phyloP scores from a whole-genome alignment of 768 basidiomycete genomes.

The Podaxis sp. region DNA sequence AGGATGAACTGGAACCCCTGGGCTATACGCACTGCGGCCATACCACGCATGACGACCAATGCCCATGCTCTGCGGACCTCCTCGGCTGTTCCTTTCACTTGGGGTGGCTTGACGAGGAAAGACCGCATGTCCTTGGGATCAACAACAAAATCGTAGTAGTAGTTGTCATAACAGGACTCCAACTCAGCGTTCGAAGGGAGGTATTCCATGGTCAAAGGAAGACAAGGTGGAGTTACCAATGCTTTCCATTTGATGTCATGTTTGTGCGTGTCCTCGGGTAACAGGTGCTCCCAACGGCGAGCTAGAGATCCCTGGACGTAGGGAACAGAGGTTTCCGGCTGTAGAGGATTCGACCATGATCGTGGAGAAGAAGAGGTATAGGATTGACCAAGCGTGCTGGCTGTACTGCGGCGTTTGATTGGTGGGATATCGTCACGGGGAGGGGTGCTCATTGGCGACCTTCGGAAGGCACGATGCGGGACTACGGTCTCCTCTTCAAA shows the following conservation, averaged over 20 bases:
- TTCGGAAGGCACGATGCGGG: constrained; percentile 43
- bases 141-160: constrained; percentile 85
- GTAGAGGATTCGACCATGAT: constrained; percentile 61
- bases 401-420: constrained; percentile 51
- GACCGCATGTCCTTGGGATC: constrained; percentile 82
- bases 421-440: constrained; percentile 61
- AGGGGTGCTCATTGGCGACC: constrained; percentile 65
- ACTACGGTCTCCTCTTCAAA: constrained; percentile 54
- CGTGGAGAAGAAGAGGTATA: constrained; percentile 46
- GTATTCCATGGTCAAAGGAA: constrained; percentile 88
- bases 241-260: constrained; percentile 92
- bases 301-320: constrained; percentile 72
- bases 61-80: constrained; percentile 69
- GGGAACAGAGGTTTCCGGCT: constrained; percentile 51
- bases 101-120: constrained; percentile 73
- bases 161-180: constrained; percentile 72
- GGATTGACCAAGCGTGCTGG: constrained; percentile 32
- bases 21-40: constrained; percentile 87
- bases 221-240: constrained; percentile 77
- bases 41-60: constrained; percentile 80
- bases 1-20: constrained; percentile 96
- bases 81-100: constrained; percentile 43
- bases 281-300: constrained; percentile 85
- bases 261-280: constrained; percentile 67
- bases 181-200: constrained; percentile 76